phyloP scores from a whole-genome alignment of 129 eudicot genomes.

The Pseudognaphalium luteoalbum region DNA sequence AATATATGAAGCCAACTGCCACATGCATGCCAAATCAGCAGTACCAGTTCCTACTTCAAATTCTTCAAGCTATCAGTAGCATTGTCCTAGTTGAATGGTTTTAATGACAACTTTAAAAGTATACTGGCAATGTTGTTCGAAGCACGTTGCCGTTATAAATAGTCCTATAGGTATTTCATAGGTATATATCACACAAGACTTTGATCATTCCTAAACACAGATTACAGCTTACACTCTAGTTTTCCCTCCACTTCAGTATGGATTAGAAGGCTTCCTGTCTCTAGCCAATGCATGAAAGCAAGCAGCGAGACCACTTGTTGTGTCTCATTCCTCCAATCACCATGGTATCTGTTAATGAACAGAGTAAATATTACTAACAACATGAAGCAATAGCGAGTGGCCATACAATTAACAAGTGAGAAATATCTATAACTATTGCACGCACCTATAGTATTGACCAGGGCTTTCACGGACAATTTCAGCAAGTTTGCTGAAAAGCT shows the following conservation, averaged over 20 bases:
- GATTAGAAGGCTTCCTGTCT: conserved; percentile 75
- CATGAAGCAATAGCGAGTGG: conserved; percentile 5
- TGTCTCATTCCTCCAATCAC: conserved; percentile 92
- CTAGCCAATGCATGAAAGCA: conserved; percentile 85
- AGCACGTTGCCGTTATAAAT: not conserved
- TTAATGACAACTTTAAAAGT: not conserved
- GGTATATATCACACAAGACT: no score
- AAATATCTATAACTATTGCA: conserved; percentile 5
- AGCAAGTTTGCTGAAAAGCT: conserved; percentile 54
- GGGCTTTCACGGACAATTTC: conserved; percentile 75
- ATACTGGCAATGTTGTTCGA: no score
- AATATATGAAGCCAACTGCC: not conserved
- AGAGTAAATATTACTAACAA: not conserved
- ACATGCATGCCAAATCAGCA: not conserved
- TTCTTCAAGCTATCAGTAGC: no score
- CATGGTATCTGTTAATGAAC: conserved; percentile 61
- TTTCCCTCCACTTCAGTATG: conserved; percentile 80
- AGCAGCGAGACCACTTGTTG: conserved; percentile 76
- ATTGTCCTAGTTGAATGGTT: not conserved
- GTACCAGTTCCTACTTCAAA: not conserved
- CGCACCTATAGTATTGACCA: conserved; percentile 82
- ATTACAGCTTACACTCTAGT: conserved; percentile 62
- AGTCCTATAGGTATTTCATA: not conserved
- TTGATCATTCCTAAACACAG: not conserved
- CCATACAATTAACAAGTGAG: not conserved